Base-by-base conservation (phyloP, 192 early-diverging fungal species). In the Rhizophlyctis rosea region DNA sequence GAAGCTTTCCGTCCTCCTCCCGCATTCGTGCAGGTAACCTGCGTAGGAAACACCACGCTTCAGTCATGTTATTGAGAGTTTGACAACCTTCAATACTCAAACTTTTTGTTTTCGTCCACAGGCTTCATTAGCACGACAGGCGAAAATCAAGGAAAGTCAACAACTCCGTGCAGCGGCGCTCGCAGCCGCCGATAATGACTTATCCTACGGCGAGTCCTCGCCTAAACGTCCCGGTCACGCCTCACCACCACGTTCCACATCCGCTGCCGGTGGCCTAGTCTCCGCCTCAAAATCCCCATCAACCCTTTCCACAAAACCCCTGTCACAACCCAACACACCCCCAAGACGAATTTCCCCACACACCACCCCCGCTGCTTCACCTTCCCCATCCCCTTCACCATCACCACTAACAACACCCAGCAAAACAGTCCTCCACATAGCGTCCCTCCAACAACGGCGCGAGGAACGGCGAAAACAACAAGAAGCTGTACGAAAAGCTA, bases 371-470 rank as follows among this genome's bases (percentile, higher is more conserved):
- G 47, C 23, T 28, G 16, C 16, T 33, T 2, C 44, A 47, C n/a
- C 21, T 0, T 1, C 2, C 1, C 13, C 18, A 23, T 24, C 11
- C 33, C 18, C 13, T 1, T n/a, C 48, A n/a, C 21, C 11, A 25
- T 30, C 28, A 3, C n/a, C 58, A 14, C 16, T 53, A 7, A 61
- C 68, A 33, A 70, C 51, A 11, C 61, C 63, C 4, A 68, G 65
- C 29, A 68, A 68, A 59, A 62, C 66, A 21, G 71, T 54, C 2
- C 16, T 64, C 23, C 54, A 73, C 57, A 52, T 73, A 32, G 65
- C 36, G 5, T 58, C 51, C 24, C 50, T 68, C 36, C 53, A 47
- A 39, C 54, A 11, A 49, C 57, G 30, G 57, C 54, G 59, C 53
- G 56, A 13, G 30, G 71, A 30, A 57, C 71, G 62, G 34, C 31